phyloP scores from a whole-genome alignment of 805 yeast genomes.

The Suhomyces sp. region DNA sequence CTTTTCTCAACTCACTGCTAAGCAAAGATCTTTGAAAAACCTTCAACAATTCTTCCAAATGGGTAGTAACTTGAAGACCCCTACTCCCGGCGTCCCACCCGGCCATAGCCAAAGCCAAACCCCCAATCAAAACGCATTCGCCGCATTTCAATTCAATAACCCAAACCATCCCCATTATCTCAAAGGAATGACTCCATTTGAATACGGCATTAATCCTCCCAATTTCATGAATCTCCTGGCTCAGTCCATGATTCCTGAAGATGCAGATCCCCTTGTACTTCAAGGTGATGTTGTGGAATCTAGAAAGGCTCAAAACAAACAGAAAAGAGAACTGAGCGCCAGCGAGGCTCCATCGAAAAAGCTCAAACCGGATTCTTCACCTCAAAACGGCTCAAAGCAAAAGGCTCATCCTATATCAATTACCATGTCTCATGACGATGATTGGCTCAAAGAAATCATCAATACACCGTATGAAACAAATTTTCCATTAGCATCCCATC shows the following conservation, averaged over 20 bases:
- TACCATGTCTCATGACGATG: slow-evolving; percentile 32
- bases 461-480: slow-evolving; percentile 62
- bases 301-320: not conserved
- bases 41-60: slow-evolving; percentile 13
- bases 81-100: not conserved
- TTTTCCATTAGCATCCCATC: slow-evolving; percentile 50
- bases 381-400: not conserved
- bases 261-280: not conserved
- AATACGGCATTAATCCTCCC: slow-evolving; percentile 24
- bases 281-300: slow-evolving; percentile 3
- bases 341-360: slow-evolving; percentile 4
- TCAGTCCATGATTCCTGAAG: slow-evolving; percentile 8
- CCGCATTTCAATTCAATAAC: slow-evolving; percentile 27
- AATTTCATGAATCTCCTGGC: slow-evolving; percentile 10
- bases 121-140: slow-evolving; percentile 4
- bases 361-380: not conserved
- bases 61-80: not conserved
- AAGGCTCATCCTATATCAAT: slow-evolving; percentile 6
- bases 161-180: slow-evolving; percentile 40
- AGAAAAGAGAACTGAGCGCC: not conserved
- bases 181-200: slow-evolving; percentile 41
- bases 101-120: not conserved
- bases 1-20: slow-evolving; percentile 5
- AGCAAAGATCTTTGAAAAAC: slow-evolving; percentile 10
- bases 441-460: slow-evolving; percentile 71